A percentile compares a stretch with the other conserved stretches of the same genome.
These are phyloP conservation scores for Pseudocercospora pini-densiflorae DNA, from an alignment of 2,329 filamentous ascomycete species.

Conservation along the genomic window DNA sequence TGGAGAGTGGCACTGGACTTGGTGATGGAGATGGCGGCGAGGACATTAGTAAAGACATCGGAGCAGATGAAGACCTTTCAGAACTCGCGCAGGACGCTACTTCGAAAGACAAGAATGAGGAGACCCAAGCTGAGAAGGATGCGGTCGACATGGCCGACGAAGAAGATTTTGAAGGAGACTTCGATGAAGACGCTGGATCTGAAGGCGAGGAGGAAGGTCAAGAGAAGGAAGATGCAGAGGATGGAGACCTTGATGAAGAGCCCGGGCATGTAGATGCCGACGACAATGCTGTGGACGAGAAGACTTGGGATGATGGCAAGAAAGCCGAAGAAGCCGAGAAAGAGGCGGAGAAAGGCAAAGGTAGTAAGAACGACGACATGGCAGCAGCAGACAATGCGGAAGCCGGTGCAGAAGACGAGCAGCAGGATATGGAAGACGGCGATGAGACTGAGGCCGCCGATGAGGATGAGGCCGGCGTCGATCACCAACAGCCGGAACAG, in stretches of 20 bases:
- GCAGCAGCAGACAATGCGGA: conserved; percentile 49
- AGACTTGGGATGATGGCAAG: conserved; percentile 93
- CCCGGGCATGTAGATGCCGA: conserved; percentile 81
- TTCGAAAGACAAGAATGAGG: conserved; percentile 56
- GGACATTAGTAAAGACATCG: conserved; percentile 96
- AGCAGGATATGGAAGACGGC: conserved; percentile 55
- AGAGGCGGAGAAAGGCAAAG: conserved; percentile 64
- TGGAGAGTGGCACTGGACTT: conserved; percentile 90
- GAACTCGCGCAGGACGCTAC: conserved; percentile 83
- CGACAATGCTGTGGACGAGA: conserved; percentile 93
- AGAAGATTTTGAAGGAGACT: conserved; percentile 88
- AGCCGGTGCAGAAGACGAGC: conserved; percentile 25
- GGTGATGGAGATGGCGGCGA: conserved; percentile 96
- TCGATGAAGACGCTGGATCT: conserved; percentile 63
- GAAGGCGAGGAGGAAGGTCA: conserved; percentile 69
- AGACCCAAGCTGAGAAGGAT: conserved; percentile 80
- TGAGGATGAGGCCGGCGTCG: conserved; percentile 64
- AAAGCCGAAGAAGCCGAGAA: conserved; percentile 82
- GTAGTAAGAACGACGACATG: conserved; percentile 54
- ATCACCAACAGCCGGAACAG: conserved; percentile 68
- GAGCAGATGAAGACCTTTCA: conserved; percentile 88
- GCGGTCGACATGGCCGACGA: conserved; percentile 92
- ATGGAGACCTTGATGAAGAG: conserved; percentile 67
- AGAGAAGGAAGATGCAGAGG: conserved; percentile 52
- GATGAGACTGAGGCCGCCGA: conserved; percentile 34